Conservation (phyloP, 2,329 filamentous ascomycete species). For the Sporothrix globosa region DNA sequence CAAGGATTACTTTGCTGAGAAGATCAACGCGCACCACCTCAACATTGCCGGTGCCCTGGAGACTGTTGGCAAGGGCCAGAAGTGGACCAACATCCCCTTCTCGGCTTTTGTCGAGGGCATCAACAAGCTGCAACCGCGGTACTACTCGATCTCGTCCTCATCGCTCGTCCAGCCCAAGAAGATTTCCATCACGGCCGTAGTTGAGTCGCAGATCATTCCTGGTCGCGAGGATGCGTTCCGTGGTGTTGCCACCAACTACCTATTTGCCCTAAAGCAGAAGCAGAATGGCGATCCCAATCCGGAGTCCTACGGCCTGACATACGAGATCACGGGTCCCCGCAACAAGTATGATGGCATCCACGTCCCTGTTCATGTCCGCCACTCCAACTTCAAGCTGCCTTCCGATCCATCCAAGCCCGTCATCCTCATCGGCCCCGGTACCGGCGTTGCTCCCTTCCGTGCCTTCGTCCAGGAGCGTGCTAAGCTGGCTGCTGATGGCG, state of each 20-base stretch:
- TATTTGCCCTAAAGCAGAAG: conserved; percentile 93
- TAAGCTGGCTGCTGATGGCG: conserved; percentile 76
- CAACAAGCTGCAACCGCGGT: conserved; percentile 93
- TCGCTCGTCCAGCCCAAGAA: conserved; percentile 91
- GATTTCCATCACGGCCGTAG: conserved; percentile 92
- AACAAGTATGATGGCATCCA: conserved; percentile 98
- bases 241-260: conserved; percentile 95
- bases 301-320: conserved; percentile 80
- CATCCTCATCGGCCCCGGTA: conserved; percentile 95
- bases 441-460: conserved; percentile 94
- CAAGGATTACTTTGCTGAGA: conserved; percentile 92
- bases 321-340: conserved; percentile 83
- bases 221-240: conserved; percentile 79
- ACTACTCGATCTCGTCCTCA: conserved; percentile 99
- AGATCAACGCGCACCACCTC: conserved; percentile 77
- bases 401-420: conserved; percentile 92
- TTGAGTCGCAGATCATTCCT: conserved; percentile 79
- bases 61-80: conserved; percentile 69
- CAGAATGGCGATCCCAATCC: conserved; percentile 86
- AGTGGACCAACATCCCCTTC: conserved; percentile 86
- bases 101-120: conserved; percentile 92
- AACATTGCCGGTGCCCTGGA: conserved; percentile 88
- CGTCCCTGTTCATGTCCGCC: conserved; percentile 91
- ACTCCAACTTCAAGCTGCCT: conserved; percentile 98
- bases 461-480: conserved; percentile 94